Evolutionary conservation across 805 yeast genomes (phyloP).

Genomic region (Pichia paraexigua): DNA sequence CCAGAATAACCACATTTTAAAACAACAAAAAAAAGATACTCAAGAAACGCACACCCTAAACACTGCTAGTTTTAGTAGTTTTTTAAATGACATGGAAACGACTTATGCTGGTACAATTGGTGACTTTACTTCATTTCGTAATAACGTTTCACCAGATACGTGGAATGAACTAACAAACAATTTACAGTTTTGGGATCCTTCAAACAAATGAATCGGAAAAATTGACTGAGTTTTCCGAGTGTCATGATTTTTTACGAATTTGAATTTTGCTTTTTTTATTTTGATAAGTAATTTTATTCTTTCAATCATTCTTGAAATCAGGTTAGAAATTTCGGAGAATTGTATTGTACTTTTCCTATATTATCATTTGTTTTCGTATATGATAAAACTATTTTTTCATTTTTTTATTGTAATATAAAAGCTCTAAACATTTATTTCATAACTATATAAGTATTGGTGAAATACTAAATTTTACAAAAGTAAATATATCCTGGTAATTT

Average conservation of each 20-base stretch:
- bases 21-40: background rate
- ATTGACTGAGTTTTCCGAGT: background rate
- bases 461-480: no score
- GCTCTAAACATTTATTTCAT: background rate
- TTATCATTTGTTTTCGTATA: background rate
- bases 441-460: no score
- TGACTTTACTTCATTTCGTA: constrained; percentile 6
- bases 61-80: background rate
- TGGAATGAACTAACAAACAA: constrained; percentile 8
- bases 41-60: background rate
- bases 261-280: background rate
- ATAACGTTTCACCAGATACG: constrained; percentile 8
- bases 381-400: background rate
- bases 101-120: constrained; percentile 1
- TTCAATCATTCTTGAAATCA: background rate
- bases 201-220: background rate
- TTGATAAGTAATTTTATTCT: background rate
- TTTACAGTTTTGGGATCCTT: constrained; percentile 7
- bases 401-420: no score
- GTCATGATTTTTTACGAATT: no score
- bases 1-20: background rate
- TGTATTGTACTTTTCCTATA: background rate
- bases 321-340: background rate
- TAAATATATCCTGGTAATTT: no score
- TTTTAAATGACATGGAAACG: background rate